A percentile compares a stretch with the other conserved stretches of the same genome.
phyloP scores from a whole-genome alignment of 148 eudicot genomes.

The Rhododendron ovatum region DNA sequence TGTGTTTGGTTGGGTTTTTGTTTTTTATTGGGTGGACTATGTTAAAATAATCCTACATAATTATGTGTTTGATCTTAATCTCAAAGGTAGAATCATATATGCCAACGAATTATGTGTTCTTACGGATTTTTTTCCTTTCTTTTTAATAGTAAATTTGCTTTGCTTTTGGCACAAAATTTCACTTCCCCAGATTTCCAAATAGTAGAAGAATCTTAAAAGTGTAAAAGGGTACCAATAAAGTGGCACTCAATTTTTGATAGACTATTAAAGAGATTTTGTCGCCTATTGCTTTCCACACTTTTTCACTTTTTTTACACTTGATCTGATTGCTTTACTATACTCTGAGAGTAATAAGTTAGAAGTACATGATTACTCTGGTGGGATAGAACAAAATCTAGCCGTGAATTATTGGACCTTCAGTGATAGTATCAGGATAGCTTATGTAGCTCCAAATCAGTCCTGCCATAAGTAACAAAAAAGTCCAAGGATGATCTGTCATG shows the following conservation, averaged over 20 bases:
- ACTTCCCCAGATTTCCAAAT: not conserved
- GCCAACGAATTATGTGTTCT: not conserved
- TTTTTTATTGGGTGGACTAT: not conserved
- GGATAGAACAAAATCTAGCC: not conserved
- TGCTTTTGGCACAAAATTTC: not conserved
- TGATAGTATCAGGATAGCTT: not conserved
- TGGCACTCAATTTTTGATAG: not conserved
- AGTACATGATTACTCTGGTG: no score
- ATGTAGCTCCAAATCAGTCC: not conserved
- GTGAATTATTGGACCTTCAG: no score
- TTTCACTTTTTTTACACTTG: not conserved
- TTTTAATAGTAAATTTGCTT: not conserved
- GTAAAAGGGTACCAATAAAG: not conserved
- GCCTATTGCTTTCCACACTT: not conserved
- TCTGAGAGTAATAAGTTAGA: no score
- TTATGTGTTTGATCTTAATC: not conserved
- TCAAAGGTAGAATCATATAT: not conserved
- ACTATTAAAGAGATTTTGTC: not conserved
- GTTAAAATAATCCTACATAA: not conserved
- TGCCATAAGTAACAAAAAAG: not conserved
- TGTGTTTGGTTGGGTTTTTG: not conserved
- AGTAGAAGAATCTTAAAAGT: not conserved
- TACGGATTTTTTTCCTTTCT: not conserved
- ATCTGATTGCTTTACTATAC: not conserved
- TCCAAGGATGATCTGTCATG: not conserved